A percentile compares a stretch with the other conserved stretches of the same genome.
These are phyloP conservation scores for Podospora fimiseda DNA, from an alignment of 495 filamentous ascomycete species.

Conservation along the genomic window DNA sequence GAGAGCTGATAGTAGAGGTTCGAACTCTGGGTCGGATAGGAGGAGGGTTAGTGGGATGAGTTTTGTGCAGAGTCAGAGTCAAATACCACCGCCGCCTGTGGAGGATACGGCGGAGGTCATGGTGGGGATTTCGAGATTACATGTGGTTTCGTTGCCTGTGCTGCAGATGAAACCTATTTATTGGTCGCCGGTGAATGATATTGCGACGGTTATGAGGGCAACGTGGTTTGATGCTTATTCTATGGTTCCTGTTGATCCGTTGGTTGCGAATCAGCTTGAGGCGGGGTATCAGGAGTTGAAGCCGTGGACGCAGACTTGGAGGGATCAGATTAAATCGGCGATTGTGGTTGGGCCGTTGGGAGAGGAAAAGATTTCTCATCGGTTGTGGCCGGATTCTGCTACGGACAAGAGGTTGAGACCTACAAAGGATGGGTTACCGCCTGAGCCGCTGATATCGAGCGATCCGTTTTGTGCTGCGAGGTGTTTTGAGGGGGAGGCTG, in stretches of 20 bases:
- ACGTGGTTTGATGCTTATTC: constrained; percentile 79
- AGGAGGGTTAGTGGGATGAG: no score
- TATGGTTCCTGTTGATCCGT: constrained; percentile 80
- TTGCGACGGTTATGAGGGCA: constrained; percentile 72
- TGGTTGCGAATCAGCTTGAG: constrained; percentile 89
- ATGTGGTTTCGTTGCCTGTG: constrained; percentile 48
- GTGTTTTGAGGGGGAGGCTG: constrained; percentile 51
- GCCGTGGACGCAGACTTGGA: constrained; percentile 90
- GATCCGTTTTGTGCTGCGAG: constrained; percentile 49
- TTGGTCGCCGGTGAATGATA: constrained; percentile 92
- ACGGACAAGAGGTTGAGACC: constrained; percentile 39
- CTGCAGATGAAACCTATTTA: constrained; percentile 93
- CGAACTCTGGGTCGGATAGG: no score
- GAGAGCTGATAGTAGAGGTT: constrained; percentile 14
- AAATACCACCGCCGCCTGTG: neutral
- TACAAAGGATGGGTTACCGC: constrained; percentile 27
- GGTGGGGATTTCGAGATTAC: constrained; percentile 72
- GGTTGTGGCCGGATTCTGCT: constrained; percentile 82
- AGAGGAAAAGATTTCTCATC: constrained; percentile 82
- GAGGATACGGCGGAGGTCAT: constrained; percentile 48
- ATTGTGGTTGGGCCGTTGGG: constrained; percentile 84
- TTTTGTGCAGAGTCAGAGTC: no score
- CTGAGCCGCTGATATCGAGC: constrained; percentile 44
- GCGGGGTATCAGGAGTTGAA: constrained; percentile 78
- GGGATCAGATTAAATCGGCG: constrained; percentile 84